These are phyloP conservation scores for Triangularia verruculosa DNA, from an alignment of 2,329 filamentous ascomycete genomes.

Conservation along the genomic window DNA sequence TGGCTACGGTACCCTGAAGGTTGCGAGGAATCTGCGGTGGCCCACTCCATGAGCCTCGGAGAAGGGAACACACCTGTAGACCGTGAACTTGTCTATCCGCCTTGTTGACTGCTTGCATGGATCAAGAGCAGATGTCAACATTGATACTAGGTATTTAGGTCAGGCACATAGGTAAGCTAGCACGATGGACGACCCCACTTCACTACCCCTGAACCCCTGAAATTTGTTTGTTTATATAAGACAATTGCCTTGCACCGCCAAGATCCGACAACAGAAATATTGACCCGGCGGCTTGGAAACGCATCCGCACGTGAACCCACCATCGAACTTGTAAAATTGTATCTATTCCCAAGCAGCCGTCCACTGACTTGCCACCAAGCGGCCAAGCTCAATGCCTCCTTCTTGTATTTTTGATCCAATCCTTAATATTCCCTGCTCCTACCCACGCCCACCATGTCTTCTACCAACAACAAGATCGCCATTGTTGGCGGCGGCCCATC, in stretches of 20 bases:
- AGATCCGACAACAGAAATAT: not conserved
- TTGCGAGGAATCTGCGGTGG: no score
- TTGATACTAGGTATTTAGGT: no score
- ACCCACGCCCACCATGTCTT: not conserved
- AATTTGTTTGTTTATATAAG: not conserved
- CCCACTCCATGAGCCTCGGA: no score
- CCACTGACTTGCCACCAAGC: not conserved
- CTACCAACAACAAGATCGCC: slow-evolving; percentile 25
- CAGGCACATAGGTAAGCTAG: no score
- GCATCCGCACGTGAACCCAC: not conserved
- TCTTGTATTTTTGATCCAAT: not conserved
- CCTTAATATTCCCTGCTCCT: not conserved
- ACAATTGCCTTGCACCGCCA: not conserved
- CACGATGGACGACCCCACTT: no score
- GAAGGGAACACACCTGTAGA: no score
- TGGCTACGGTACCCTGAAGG: no score
- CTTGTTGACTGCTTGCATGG: no score
- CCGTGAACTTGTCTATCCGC: no score
- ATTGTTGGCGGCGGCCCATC: slow-evolving; percentile 36
- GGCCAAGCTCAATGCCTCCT: not conserved
- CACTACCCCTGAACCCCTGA: not conserved
- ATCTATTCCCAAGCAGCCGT: not conserved
- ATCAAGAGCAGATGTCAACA: no score
- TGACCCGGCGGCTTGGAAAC: not conserved
- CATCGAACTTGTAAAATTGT: not conserved